These are phyloP conservation scores for Cryomyces antarcticus DNA, from an alignment of 495 filamentous ascomycete species.

Conservation along the genomic window DNA sequence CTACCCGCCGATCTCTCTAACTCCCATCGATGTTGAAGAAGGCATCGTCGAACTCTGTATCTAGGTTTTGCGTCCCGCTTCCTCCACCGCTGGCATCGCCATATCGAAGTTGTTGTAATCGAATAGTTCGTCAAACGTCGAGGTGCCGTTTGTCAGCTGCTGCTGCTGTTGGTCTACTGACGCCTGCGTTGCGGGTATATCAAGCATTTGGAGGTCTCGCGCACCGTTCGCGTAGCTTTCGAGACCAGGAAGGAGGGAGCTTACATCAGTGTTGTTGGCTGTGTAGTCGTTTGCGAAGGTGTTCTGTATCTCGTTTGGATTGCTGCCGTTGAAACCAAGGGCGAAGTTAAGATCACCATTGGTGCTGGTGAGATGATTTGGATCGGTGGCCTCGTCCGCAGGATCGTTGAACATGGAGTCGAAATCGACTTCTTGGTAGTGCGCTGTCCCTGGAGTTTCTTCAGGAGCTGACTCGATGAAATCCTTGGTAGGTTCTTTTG, in stretches of 20 bases:
- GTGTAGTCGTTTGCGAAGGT: neutral
- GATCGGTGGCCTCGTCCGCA: neutral
- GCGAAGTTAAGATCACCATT: neutral
- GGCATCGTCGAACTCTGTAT: neutral
- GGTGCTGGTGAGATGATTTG: neutral
- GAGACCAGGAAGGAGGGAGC: constrained; percentile 1
- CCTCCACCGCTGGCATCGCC: neutral
- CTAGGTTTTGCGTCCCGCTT: neutral
- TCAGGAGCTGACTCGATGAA: neutral
- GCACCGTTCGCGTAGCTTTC: constrained; percentile 2
- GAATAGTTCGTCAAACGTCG: constrained; percentile 2
- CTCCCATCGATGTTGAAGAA: neutral
- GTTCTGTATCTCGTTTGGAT: neutral
- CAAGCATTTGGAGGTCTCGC: neutral
- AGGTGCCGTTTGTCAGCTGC: neutral
- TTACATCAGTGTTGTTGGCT: neutral
- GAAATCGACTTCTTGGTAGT: neutral
- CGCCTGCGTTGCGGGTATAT: neutral
- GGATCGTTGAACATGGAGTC: neutral
- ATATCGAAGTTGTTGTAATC: neutral
- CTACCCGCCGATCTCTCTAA: neutral
- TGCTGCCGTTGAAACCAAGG: neutral
- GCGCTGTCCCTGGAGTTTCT: neutral
- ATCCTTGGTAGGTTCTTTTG: neutral
- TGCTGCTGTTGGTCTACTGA: neutral